A percentile compares a stretch with the other conserved stretches of the same genome.
Evolutionary conservation across 345 rosid genomes (phyloP).

Genomic region (Luvunga scandens): DNA sequence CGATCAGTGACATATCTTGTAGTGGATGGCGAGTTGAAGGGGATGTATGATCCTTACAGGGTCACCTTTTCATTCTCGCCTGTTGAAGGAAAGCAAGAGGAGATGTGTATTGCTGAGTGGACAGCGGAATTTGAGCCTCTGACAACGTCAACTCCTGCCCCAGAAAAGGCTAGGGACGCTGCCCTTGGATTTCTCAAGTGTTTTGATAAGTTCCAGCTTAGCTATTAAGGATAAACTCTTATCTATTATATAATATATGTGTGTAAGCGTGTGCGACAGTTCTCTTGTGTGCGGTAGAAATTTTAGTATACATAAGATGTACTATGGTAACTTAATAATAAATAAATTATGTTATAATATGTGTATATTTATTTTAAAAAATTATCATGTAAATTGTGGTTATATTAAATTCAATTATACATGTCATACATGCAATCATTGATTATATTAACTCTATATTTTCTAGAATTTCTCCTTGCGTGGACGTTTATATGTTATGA

Average conservation of each 20-base stretch:
- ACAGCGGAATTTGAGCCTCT: conserved; percentile 30
- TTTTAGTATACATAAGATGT: too few species aligned
- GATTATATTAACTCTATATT: too few species aligned
- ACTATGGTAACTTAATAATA: too few species aligned
- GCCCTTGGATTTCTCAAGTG: conserved; percentile 40
- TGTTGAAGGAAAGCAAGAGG: conserved; percentile 20
- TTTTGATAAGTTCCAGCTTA: conserved; percentile 25
- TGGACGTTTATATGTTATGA: neutral
- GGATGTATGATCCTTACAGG: conserved; percentile 38
- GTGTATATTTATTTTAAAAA: too few species aligned
- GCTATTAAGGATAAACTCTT: conserved; percentile 1
- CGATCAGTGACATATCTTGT: conserved; percentile 35
- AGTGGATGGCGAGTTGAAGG: conserved; percentile 30
- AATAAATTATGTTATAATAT: too few species aligned
- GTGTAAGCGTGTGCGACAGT: neutral
- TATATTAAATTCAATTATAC: too few species aligned
- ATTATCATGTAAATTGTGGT: accelerated
- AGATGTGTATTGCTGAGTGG: conserved; percentile 38
- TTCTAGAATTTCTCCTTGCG: neutral
- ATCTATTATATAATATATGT: neutral
- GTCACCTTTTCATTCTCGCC: conserved; percentile 38
- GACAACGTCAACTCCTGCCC: conserved; percentile 30
- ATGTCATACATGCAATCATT: too few species aligned
- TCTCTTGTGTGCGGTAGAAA: neutral
- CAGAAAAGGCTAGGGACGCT: conserved; percentile 38